Evolutionary conservation across 441 rosid genomes (phyloP).

Genomic region (Arabidopsis hybrid): DNA sequence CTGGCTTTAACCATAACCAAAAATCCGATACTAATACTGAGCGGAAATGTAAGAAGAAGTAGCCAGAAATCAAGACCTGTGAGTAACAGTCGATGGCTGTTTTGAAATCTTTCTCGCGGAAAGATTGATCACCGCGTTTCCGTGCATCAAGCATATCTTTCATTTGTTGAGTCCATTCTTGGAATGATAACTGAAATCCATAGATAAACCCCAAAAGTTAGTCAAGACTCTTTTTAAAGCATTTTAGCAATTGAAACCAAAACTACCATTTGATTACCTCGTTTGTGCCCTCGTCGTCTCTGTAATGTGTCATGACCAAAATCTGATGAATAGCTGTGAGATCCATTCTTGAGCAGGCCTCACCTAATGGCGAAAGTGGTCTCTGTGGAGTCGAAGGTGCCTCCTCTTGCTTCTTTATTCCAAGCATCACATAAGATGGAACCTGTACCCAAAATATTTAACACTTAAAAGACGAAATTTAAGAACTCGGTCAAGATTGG

Average conservation of each 20-base stretch:
- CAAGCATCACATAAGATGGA: slow-evolving; percentile 80
- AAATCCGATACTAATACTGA: background rate
- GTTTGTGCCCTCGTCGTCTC: slow-evolving; percentile 87
- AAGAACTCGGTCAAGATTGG: slow-evolving; percentile 14
- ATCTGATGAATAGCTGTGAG: slow-evolving; percentile 93
- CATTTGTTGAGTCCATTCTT: slow-evolving; percentile 98
- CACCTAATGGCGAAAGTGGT: slow-evolving; percentile 88
- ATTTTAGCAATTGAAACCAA: background rate
- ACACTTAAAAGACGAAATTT: background rate
- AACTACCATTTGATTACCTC: slow-evolving; percentile 57
- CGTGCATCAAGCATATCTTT: slow-evolving; percentile 92
- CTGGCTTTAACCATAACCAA: background rate
- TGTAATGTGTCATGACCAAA: slow-evolving; percentile 81
- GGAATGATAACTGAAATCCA: slow-evolving; percentile 73
- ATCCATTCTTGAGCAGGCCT: slow-evolving; percentile 85
- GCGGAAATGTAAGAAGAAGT: background rate
- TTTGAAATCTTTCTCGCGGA: slow-evolving; percentile 81
- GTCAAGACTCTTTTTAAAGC: background rate
- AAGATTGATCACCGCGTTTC: slow-evolving; percentile 85
- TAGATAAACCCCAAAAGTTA: slow-evolving; percentile 17
- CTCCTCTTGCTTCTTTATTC: slow-evolving; percentile 82
- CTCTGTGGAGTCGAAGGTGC: slow-evolving; percentile 82
- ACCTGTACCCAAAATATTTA: slow-evolving; percentile 54
- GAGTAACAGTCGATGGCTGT: slow-evolving; percentile 83
- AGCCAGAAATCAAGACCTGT: slow-evolving; percentile 60